These are phyloP conservation scores for Phyllostachys edulis DNA, from an alignment of 176 grass and related monocot genomes.

Conservation along the genomic window DNA sequence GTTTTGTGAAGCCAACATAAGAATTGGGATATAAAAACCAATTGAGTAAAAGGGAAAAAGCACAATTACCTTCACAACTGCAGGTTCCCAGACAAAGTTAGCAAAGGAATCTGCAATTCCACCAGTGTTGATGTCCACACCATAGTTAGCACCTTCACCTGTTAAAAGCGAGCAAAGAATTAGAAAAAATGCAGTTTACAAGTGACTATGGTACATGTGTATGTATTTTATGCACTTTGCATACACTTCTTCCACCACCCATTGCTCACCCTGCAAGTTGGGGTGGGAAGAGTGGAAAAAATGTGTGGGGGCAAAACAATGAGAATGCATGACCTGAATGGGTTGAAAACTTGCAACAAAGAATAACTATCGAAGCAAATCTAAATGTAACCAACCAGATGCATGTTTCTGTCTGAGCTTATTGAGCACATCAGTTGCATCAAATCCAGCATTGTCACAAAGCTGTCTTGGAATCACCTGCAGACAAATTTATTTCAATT, in stretches of 20 bases:
- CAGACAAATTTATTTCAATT: neutral
- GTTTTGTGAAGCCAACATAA: neutral
- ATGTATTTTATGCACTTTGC: no score
- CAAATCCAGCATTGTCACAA: constrained; percentile 96
- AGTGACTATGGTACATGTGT: no score
- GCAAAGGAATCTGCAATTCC: constrained; percentile 91
- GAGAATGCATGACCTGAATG: neutral
- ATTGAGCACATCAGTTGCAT: constrained; percentile 89
- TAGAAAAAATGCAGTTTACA: neutral
- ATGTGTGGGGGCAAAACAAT: no score
- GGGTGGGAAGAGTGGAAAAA: no score
- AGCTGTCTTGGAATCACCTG: constrained; percentile 91
- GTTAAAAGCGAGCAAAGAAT: constrained; percentile 2
- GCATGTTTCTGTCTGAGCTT: constrained; percentile 94
- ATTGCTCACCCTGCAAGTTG: no score
- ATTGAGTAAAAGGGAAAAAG: constrained; percentile 1
- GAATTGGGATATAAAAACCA: neutral
- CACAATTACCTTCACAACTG: constrained; percentile 84
- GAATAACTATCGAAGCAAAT: constrained; percentile 1
- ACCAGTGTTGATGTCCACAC: constrained; percentile 88
- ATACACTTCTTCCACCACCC: no score
- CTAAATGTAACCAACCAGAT: constrained; percentile 54
- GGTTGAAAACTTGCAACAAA: neutral
- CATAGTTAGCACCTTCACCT: constrained; percentile 89
- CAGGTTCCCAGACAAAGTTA: constrained; percentile 99